Percentiles rank a stretch among this genome's conserved stretches.
phyloP scores from a whole-genome alignment of 306 rosid genomes.

The Sphenostylis stenocarpa region DNA sequence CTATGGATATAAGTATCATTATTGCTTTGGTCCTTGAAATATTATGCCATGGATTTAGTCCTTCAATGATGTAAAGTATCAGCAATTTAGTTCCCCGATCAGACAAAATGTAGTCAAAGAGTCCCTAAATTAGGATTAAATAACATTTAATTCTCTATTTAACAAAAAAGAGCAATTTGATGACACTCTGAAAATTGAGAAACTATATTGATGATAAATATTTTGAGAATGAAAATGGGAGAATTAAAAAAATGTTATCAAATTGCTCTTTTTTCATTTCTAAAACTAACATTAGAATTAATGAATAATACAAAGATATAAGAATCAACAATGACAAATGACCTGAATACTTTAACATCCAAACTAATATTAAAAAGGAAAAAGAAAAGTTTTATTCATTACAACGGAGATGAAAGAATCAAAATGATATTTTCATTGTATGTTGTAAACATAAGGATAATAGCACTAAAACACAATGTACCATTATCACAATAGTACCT shows the following conservation, averaged over 20 bases:
- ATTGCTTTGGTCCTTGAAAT: neutral
- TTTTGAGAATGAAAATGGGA: neutral
- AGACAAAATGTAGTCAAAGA: neutral
- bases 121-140: neutral
- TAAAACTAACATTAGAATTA: too few species aligned
- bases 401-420: neutral
- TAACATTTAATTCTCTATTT: conserved; percentile 18
- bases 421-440: neutral
- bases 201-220: conserved; percentile 4
- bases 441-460: neutral
- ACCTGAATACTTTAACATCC: conserved; percentile 12
- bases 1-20: neutral
- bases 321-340: neutral
- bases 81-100: neutral
- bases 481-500: conserved; percentile 51
- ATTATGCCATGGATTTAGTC: neutral
- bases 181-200: neutral
- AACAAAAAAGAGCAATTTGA: neutral
- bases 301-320: neutral
- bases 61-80: neutral
- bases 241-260: too few species aligned
- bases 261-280: too few species aligned
- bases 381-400: conserved; percentile 4
- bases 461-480: conserved; percentile 22
- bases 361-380: neutral